Conservation (phyloP, 1,139 yeast genomes). For the Candida pseudoviswanathii region DNA sequence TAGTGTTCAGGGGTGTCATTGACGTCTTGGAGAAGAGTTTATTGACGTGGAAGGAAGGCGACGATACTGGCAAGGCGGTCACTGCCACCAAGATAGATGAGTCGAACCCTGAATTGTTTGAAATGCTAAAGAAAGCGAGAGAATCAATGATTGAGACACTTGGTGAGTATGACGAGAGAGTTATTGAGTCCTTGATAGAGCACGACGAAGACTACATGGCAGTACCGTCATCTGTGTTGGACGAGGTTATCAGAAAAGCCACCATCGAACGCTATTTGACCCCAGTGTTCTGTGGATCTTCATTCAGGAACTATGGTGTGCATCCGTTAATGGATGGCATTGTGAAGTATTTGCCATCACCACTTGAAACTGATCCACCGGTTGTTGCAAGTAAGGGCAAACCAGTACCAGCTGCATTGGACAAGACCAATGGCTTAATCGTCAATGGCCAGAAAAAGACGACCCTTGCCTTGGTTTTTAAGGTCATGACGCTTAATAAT, state of each 20-base stretch:
- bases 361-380: conserved; percentile 64
- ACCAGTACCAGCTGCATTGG: conserved; percentile 36
- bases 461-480: conserved; percentile 86
- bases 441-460: conserved; percentile 58
- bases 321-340: conserved; percentile 91
- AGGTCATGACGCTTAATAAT: conserved; percentile 82
- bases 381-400: conserved; percentile 33
- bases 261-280: conserved; percentile 61
- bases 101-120: conserved; percentile 35
- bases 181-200: conserved; percentile 77
- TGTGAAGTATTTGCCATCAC: conserved; percentile 77
- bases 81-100: conserved; percentile 46
- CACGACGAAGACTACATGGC: conserved; percentile 69
- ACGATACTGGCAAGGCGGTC: conserved; percentile 58
- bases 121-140: conserved; percentile 59
- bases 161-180: conserved; percentile 76
- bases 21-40: conserved; percentile 75
- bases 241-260: conserved; percentile 60
- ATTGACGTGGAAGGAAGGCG: conserved; percentile 58
- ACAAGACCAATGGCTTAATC: conserved; percentile 48
- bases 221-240: conserved; percentile 54
- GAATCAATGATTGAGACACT: conserved; percentile 81
- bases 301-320: conserved; percentile 90
- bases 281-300: conserved; percentile 92
- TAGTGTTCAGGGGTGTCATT: conserved; percentile 72